Evolutionary conservation across 345 rosid species (phyloP).

Genomic region (Iberis pinnata): DNA sequence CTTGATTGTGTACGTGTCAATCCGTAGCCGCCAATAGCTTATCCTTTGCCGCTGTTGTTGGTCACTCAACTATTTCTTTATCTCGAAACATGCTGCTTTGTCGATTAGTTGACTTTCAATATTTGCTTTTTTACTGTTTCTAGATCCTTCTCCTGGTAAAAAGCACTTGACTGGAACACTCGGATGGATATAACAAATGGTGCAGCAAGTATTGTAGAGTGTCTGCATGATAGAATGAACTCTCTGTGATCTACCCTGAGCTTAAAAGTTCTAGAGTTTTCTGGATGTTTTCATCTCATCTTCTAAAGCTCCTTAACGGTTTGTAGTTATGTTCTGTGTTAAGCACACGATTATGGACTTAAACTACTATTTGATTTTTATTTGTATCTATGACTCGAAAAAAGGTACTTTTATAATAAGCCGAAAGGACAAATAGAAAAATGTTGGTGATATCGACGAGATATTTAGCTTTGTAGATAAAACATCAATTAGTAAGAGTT

Average conservation of each 20-base stretch:
- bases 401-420: too few species aligned
- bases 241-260: slow-evolving; percentile 82
- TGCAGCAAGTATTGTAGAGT: slow-evolving; percentile 75
- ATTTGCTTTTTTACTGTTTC: slow-evolving; percentile 8
- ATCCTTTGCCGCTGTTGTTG: slow-evolving; percentile 4
- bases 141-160: slow-evolving; percentile 46
- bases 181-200: slow-evolving; percentile 90
- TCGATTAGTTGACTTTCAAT: neutral
- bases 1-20: too few species aligned
- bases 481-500: too few species aligned
- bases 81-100: neutral
- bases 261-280: slow-evolving; percentile 83
- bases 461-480: too few species aligned
- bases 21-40: slow-evolving; percentile 8
- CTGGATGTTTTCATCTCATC: too few species aligned
- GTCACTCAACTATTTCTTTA: neutral
- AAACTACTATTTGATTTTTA: too few species aligned
- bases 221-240: slow-evolving; percentile 65
- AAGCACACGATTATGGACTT: too few species aligned
- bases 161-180: slow-evolving; percentile 72
- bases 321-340: too few species aligned
- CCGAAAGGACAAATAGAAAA: too few species aligned
- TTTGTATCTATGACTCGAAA: too few species aligned
- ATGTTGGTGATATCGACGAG: too few species aligned
- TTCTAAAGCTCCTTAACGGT: slow-evolving; percentile 84